phyloP scores from a whole-genome alignment of 192 early-diverging fungal species.

The Coemansia sp. region DNA sequence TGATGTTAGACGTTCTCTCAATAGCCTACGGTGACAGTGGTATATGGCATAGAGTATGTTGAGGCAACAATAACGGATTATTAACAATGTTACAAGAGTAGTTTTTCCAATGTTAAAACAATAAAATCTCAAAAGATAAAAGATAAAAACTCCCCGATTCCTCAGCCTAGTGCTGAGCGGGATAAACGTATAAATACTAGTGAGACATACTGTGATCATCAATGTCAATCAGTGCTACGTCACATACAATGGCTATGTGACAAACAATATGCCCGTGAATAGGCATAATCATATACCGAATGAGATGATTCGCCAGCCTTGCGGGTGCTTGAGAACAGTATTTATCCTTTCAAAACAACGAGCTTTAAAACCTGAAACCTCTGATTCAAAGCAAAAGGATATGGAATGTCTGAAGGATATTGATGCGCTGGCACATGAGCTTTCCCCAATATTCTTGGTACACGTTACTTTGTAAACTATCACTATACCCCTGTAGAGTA shows the following conservation, averaged over 20 bases:
- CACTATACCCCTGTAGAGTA: not conserved
- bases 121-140: too few relatives aligned
- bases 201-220: too few relatives aligned
- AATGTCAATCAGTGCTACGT: too few relatives aligned
- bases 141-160: too few relatives aligned
- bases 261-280: conserved; percentile 56
- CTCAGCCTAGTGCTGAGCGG: too few relatives aligned
- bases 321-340: conserved; percentile 49
- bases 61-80: not conserved
- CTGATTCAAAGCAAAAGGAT: conserved; percentile 43
- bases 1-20: too few relatives aligned
- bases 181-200: too few relatives aligned
- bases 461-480: not conserved
- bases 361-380: conserved; percentile 60
- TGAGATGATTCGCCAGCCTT: conserved; percentile 65
- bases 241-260: too few relatives aligned
- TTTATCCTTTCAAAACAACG: conserved; percentile 66
- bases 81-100: too few relatives aligned
- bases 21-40: too few relatives aligned
- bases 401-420: conserved; percentile 58
- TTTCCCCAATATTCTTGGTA: conserved; percentile 67
- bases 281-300: conserved; percentile 67
- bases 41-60: too few relatives aligned
- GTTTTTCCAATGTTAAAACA: too few relatives aligned
- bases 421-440: conserved; percentile 50